phyloP scores from a whole-genome alignment of 371 early-diverging fungal genomes.

The Mortierella sp. region DNA sequence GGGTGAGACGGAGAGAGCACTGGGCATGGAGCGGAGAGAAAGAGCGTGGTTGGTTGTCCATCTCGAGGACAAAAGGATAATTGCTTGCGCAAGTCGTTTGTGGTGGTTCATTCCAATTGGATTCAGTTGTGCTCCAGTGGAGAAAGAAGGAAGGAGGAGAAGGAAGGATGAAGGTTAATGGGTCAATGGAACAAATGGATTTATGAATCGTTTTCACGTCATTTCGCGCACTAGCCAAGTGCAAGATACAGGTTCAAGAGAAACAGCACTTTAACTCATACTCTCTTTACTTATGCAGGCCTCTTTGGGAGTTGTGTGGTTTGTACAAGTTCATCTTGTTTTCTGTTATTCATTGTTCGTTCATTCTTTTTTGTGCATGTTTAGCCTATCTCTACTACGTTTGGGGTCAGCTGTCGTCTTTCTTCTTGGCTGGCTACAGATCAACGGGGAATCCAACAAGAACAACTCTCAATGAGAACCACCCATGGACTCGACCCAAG shows the following conservation, averaged over 20 bases:
- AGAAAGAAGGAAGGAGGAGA: too few relatives aligned
- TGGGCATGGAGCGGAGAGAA: neutral
- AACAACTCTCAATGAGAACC: neutral
- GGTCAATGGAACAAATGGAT: too few relatives aligned
- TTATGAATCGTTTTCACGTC: too few relatives aligned
- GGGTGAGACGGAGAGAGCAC: neutral
- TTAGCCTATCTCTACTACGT: neutral
- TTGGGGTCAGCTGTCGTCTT: neutral
- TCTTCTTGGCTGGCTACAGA: neutral
- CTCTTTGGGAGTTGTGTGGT: neutral
- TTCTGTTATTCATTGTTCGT: neutral
- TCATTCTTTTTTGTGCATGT: too few relatives aligned
- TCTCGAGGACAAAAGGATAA: neutral
- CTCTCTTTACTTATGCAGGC: too few relatives aligned
- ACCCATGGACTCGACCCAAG: neutral
- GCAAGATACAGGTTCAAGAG: too few relatives aligned
- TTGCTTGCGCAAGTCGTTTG: neutral
- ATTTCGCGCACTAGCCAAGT: too few relatives aligned
- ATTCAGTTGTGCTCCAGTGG: too few relatives aligned
- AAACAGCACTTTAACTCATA: too few relatives aligned
- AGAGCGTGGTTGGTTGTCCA: neutral
- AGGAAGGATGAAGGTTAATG: too few relatives aligned
- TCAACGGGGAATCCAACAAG: neutral
- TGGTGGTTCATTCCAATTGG: too few relatives aligned
- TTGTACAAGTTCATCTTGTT: neutral